Evolutionary conservation across 2,329 filamentous ascomycete species (phyloP).

Genomic region (Drechslerella stenobrocha): DNA sequence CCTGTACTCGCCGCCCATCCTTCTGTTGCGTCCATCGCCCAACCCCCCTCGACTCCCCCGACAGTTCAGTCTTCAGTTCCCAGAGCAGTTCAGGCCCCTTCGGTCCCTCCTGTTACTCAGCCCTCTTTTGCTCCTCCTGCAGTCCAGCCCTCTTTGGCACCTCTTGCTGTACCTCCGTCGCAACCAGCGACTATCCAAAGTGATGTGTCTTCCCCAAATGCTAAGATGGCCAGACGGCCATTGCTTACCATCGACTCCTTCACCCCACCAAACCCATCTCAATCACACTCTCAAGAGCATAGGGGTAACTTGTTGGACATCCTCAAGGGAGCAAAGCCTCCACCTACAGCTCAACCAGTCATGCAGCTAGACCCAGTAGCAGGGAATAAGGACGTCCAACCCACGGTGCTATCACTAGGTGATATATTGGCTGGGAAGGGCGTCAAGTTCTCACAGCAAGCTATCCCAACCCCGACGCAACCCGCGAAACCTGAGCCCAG

Average conservation of each 20-base stretch:
- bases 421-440: slow-evolving; percentile 33
- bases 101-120: too few relatives aligned
- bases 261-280: slow-evolving; percentile 40
- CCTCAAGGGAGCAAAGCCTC: slow-evolving; percentile 49
- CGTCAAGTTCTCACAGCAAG: slow-evolving; percentile 21
- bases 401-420: slow-evolving; percentile 11
- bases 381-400: slow-evolving; percentile 9
- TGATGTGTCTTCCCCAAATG: slow-evolving; percentile 22
- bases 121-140: too few relatives aligned
- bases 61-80: too few relatives aligned
- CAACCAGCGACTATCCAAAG: slow-evolving; percentile 3
- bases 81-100: too few relatives aligned
- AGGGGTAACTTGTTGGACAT: slow-evolving; percentile 51
- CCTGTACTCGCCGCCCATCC: not conserved
- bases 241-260: slow-evolving; percentile 48
- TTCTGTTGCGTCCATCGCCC: not conserved
- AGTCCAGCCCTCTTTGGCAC: not conserved
- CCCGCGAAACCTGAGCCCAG: slow-evolving; percentile 3
- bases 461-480: not conserved
- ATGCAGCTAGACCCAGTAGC: slow-evolving; percentile 38
- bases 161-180: slow-evolving; percentile 7
- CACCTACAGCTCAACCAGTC: slow-evolving; percentile 33
- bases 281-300: slow-evolving; percentile 49
- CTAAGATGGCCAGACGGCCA: slow-evolving; percentile 38
- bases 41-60: slow-evolving; percentile 1